Base-by-base conservation (phyloP, 1,139 yeast species). In the Diutina siamensis region DNA sequence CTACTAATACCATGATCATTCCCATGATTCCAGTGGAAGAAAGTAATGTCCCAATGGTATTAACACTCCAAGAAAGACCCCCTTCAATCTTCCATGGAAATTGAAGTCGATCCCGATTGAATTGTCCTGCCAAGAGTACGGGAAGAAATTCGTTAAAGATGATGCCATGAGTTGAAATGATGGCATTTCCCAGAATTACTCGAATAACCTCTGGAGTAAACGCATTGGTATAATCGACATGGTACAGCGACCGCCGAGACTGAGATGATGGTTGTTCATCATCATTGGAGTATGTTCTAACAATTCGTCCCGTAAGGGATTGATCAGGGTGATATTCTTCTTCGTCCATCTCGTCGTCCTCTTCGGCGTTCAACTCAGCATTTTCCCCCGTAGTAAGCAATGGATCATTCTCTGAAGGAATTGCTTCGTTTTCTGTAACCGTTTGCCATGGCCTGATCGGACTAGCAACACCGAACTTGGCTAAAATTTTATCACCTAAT, bases 121-220 rank as follows among this genome's bases (percentile, higher is more conserved):
- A 61, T 35, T 67, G 63, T n/a, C 77, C 66, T 0, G 83, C 80
- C 20, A 78, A 59, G 48, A 75, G 73, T 4, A 80, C 74, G 10
- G 86, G 84, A 42, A 78, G 59, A 50, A 80, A 76, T 57, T 80
- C 84, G 45, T 68, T 68, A 56, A 66, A 76, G 4, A 76, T 73
- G n/a, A 76, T 63, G n/a, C 67, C 58, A 53, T 76, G 82, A 49
- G 76, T 63, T 9, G 76, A 61, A 48, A 75, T 59, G 46, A 71
- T 55, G 48, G 73, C 66, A 53, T 68, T 69, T 35, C 68, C 65
- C 15, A 61, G 45, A 40, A 74, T 65, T 4, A 75, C 67, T 44
- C 62, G 63, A 38, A 72, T 56, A 17, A 71, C 74, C 5, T 61
- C 59, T 12, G 62, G 60, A 13, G 69, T 66, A 46, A 51, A 51